Evolutionary conservation across 371 early-diverging fungal genomes (phyloP), one percentile per base, ranked within the genome.

Genomic region (Blastocladiella emersonii): DNA sequence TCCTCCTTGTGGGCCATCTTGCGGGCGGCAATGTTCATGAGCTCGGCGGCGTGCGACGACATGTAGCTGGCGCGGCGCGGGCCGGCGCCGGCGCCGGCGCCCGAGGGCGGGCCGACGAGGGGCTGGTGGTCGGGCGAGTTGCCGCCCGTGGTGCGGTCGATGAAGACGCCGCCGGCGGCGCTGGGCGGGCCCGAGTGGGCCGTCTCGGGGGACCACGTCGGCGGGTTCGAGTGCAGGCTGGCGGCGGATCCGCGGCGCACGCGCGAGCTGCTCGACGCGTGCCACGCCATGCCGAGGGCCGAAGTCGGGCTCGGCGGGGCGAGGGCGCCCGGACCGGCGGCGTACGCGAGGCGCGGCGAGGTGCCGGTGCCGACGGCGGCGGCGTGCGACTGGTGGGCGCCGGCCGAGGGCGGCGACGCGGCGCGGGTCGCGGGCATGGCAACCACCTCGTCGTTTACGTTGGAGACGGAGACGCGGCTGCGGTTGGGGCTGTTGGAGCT

Each of bases 1-100:
- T 51, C 53, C 30, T 51, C 53, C 12, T 30, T 27, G 27, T 25
- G 32, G 13, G 53, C 53, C 53, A 51, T 51, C 53, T 51, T 51
- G 53, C 53, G 53, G 8, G 53, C 53, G 53, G 53, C 53, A 27
- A 30, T 17, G 53, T 51, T 25, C 53, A 51, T 51, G 30, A 51
- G 30, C 12, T 51, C 53, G 30, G 53, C 53, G 2, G 53, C 53
- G 25, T 51, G 53, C 30, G 27, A 13, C 53, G 32, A 21, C 27
- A 13, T 30, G 32, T 8, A 25, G 17, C 53, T 51, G 13, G 32
- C 8, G 53, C 25, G 53, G 15, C 32, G 53, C 12, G 30, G 21
- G 30, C 15, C 53, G 53, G 27, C 53, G 17, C 53, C 30, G 19
- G 41, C 19, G 41, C 41, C 41, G 41, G 19, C 41, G 19, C 19